Conservation (phyloP, 768 basidiomycete species). For the Russula sp. region DNA sequence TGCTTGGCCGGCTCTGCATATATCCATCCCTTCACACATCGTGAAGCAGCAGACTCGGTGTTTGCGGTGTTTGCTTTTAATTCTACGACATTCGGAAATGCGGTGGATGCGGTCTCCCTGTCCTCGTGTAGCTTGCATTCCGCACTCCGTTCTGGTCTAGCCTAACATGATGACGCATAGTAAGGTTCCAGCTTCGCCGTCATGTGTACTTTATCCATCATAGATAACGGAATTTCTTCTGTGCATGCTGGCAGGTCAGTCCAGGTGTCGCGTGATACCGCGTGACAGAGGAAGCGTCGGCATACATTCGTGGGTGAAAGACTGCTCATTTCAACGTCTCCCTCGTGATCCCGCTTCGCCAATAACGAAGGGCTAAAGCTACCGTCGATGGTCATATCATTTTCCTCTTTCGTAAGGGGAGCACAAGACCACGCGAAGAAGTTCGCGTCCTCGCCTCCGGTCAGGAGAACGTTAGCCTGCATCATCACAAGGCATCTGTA, state of each 20-base stretch:
- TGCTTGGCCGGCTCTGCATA: background rate
- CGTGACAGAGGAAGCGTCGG: background rate
- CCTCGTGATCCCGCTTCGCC: constrained; percentile 19
- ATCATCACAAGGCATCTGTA: background rate
- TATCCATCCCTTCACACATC: background rate
- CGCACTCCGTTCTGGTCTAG: background rate
- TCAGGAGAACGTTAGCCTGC: constrained; percentile 30
- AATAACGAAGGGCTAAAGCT: background rate
- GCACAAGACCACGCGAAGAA: constrained; percentile 28
- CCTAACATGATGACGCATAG: background rate
- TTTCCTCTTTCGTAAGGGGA: constrained; percentile 7
- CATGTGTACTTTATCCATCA: background rate
- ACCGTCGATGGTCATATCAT: constrained; percentile 4
- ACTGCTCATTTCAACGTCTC: constrained; percentile 16
- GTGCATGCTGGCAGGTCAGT: background rate
- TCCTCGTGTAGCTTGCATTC: background rate
- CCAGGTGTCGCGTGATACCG: background rate
- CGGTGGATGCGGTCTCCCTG: background rate
- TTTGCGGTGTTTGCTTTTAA: background rate
- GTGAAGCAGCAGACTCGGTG: background rate
- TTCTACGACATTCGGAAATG: constrained; percentile 1
- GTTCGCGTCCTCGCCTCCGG: constrained; percentile 31
- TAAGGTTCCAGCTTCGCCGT: background rate
- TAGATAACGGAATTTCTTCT: constrained; percentile 10
- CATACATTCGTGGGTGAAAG: constrained; percentile 11